These are phyloP conservation scores for Hypoxylon sp. DNA, from an alignment of 2,329 filamentous ascomycete species.

Conservation along the genomic window DNA sequence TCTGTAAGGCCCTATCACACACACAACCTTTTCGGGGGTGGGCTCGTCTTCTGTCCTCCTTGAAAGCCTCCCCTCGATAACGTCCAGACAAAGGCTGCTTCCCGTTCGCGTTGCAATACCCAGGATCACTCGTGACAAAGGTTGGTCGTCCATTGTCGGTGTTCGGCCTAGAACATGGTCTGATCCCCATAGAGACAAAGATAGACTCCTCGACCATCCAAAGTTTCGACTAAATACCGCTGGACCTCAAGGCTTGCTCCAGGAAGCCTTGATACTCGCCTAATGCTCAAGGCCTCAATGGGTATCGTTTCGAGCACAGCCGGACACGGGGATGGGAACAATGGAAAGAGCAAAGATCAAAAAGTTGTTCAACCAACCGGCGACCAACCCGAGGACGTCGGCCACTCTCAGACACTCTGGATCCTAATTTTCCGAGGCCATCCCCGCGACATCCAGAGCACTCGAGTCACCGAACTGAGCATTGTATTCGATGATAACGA, in stretches of 20 bases:
- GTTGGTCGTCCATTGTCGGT: conserved; percentile 32
- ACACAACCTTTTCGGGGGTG: conserved; percentile 37
- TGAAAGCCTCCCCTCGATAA: conserved; percentile 37
- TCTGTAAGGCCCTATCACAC: conserved; percentile 37
- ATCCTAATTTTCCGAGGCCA: conserved; percentile 50
- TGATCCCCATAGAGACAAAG: conserved; percentile 35
- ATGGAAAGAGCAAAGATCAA: conserved; percentile 36
- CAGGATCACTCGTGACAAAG: conserved; percentile 35
- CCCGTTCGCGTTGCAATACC: conserved; percentile 37
- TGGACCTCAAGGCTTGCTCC: conserved; percentile 22
- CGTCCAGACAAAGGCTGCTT: conserved; percentile 38
- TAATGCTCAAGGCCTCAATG: conserved; percentile 40
- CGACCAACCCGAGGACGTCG: conserved; percentile 33
- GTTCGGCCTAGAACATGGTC: conserved; percentile 34
- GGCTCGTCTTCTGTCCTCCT: conserved; percentile 30
- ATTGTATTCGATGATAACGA: conserved; percentile 49
- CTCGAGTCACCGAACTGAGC: conserved; percentile 48
- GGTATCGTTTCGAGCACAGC: conserved; percentile 39
- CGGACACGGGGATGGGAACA: conserved; percentile 33
- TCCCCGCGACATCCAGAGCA: conserved; percentile 48
- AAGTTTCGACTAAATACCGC: conserved; percentile 25
- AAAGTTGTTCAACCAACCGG: conserved; percentile 30
- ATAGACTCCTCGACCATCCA: conserved; percentile 22
- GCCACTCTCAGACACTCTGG: conserved; percentile 47
- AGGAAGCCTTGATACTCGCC: conserved; percentile 21